Evolutionary conservation across 257 asterid species (phyloP).

Genomic region (Prunella vulgaris): DNA sequence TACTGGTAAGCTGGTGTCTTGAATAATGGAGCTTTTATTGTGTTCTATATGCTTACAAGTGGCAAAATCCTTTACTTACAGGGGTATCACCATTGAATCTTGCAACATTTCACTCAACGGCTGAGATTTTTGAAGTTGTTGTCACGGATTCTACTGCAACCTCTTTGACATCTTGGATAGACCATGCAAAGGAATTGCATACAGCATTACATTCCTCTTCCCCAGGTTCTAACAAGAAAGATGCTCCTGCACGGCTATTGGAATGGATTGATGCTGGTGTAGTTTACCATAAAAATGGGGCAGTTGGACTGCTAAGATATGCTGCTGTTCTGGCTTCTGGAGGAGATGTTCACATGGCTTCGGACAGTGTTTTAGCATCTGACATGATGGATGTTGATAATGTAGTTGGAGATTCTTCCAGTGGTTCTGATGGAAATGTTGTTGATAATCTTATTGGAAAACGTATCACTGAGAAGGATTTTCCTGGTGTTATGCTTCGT

Average conservation of each 20-base stretch:
- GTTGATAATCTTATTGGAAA: constrained; percentile 86
- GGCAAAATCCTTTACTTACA: constrained; percentile 31
- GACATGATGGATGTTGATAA: constrained; percentile 90
- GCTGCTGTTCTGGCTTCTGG: constrained; percentile 73
- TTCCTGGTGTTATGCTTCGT: constrained; percentile 80
- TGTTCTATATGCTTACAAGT: constrained; percentile 13
- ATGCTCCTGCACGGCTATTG: constrained; percentile 90
- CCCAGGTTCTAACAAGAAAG: constrained; percentile 53
- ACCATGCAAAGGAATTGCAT: constrained; percentile 31
- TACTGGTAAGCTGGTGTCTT: constrained; percentile 40
- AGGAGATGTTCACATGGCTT: constrained; percentile 90
- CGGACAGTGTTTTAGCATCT: constrained; percentile 81
- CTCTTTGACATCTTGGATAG: constrained; percentile 52
- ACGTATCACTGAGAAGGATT: constrained; percentile 90
- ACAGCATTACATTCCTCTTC: constrained; percentile 32
- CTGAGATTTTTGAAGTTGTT: constrained; percentile 84
- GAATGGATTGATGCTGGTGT: constrained; percentile 99
- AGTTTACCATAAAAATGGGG: constrained; percentile 88
- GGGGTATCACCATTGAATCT: constrained; percentile 73
- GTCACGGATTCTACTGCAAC: constrained; percentile 86
- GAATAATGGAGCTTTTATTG: constrained; percentile 13
- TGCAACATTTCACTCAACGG: constrained; percentile 81
- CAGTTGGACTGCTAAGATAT: constrained; percentile 32
- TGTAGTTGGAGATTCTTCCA: constrained; percentile 80
- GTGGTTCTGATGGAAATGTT: constrained; percentile 68